Conservation (phyloP, 1,284 basidiomycete genomes). For the Moesziomyces sp. region DNA sequence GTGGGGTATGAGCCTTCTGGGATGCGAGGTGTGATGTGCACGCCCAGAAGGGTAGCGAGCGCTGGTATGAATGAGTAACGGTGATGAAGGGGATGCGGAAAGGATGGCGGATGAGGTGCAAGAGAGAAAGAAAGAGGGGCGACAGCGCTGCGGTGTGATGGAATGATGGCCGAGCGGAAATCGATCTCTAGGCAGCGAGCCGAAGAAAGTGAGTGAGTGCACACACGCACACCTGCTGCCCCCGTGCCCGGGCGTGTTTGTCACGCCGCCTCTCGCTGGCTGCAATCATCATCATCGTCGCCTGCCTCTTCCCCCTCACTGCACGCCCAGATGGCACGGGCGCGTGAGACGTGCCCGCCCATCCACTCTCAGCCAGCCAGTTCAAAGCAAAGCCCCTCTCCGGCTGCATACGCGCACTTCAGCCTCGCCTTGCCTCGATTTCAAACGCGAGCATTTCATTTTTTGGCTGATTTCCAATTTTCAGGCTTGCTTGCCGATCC, state of each 20-base stretch:
- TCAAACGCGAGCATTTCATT: neutral
- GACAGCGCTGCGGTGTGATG: neutral
- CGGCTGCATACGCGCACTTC: neutral
- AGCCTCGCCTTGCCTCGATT: neutral
- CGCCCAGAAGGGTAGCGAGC: neutral
- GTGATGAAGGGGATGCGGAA: neutral
- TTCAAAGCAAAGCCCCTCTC: neutral
- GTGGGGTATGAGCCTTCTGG: neutral
- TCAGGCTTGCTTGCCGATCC: too few relatives aligned
- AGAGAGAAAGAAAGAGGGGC: too few relatives aligned
- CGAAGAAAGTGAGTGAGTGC: neutral
- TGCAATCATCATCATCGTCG: too few relatives aligned
- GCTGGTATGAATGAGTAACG: neutral
- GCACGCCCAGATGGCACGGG: constrained; percentile 8
- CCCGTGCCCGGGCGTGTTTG: neutral
- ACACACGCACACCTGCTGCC: too few relatives aligned
- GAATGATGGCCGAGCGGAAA: neutral
- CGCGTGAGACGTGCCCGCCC: constrained; percentile 23
- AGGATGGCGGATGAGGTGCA: neutral
- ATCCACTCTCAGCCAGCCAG: neutral
- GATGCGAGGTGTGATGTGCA: neutral
- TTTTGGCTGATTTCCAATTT: neutral
- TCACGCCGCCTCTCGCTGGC: too few relatives aligned
- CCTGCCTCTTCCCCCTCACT: too few relatives aligned
- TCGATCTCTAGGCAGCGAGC: neutral